phyloP scores from a whole-genome alignment of 2,329 filamentous ascomycete species.

The Alternaria triticina region DNA sequence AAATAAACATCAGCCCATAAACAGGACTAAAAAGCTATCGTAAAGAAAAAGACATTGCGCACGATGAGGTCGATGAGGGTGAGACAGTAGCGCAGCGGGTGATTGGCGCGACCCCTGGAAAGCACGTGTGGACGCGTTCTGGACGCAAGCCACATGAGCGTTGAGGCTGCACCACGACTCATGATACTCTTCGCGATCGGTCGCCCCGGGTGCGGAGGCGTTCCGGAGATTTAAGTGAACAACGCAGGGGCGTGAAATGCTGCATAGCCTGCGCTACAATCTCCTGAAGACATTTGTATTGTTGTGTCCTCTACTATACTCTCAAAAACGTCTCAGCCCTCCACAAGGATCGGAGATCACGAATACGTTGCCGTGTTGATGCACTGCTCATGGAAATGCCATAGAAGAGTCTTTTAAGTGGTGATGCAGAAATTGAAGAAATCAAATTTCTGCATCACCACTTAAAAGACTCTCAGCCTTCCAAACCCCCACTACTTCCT shows the following conservation, averaged over 20 bases:
- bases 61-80: neutral
- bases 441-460: neutral
- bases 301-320: neutral
- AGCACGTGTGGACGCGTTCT: neutral
- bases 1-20: neutral
- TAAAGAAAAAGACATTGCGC: neutral
- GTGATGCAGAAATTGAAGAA: neutral
- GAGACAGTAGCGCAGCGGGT: neutral
- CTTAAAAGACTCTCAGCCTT: neutral
- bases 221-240: neutral
- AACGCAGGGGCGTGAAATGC: too few relatives aligned
- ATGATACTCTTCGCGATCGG: neutral
- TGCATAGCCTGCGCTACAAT: neutral
- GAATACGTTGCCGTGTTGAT: neutral
- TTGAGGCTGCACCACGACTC: neutral
- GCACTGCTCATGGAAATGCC: neutral
- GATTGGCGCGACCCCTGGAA: neutral
- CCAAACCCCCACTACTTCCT: neutral
- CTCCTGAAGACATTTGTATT: neutral
- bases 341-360: neutral
- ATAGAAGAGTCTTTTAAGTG: neutral
- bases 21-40: rapidly evolving
- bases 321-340: neutral
- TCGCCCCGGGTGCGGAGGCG: neutral
- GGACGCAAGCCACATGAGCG: neutral